Evolutionary conservation across 768 basidiomycete species (phyloP), one percentile per base, ranked within the genome.

Genomic region (Naganishia onofrii): DNA sequence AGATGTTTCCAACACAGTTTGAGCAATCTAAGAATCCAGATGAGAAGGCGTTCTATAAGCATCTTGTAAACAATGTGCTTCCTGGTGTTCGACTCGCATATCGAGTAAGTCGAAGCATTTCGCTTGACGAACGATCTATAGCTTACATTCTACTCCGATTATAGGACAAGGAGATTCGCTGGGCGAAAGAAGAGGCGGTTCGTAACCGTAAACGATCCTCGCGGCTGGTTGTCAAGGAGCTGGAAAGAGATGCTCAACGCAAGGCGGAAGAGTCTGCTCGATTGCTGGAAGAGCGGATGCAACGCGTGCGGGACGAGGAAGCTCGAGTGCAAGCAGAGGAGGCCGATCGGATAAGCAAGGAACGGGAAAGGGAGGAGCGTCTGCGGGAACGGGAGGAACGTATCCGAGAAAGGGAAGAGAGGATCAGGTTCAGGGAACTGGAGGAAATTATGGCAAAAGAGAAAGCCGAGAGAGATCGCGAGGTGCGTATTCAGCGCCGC

Each of bases 161-260:
- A 15, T 66, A 79, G 78, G 75, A 72, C 51, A 79, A 79, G 55
- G 80, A 81, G 66, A 73, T 78, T 42, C 78, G 78, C 63, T 67
- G 74, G 0, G 70, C 76, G 26, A 70, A 90, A 63, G 89, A 91
- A 71, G 89, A 90, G 72, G 90, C 90, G 1, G 82, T 93, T 15
- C 85, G 87, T 29, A 90, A 91, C 70, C 88, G 93, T 70, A 96
- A 97, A 79, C 89, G 93, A 28, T 95, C 93, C 0, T 91, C 91
- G 21, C 89, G 94, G 36, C 87, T 96, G 69, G 90, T 91, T 3
- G 82, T 88, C 46, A 89, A 87, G 74, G 93, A 95, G 78, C 86
- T 83, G 42, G 91, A 91, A 79, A 87, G 86, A 65, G 77, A 77
- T 42, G 77, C 93, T 79, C 87, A 89, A 57, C 29, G 72, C 72